These are phyloP conservation scores for Orbilia ellipsospora DNA, from an alignment of 2,329 filamentous ascomycete genomes.

Conservation along the genomic window DNA sequence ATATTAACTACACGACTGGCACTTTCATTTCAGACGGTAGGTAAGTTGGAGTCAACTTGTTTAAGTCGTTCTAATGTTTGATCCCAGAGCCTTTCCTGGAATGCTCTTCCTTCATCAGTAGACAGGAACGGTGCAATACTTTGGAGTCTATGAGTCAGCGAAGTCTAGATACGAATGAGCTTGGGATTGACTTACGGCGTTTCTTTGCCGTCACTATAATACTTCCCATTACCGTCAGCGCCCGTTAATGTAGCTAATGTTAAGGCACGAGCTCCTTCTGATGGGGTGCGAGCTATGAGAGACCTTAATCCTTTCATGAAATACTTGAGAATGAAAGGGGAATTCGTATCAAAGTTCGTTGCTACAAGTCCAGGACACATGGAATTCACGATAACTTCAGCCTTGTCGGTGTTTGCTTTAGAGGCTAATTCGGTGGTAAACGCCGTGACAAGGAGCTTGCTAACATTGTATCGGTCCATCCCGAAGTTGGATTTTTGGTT, in stretches of 20 bases:
- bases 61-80: slow-evolving; percentile 51
- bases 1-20: no score
- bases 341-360: slow-evolving; percentile 30
- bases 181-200: slow-evolving; percentile 56
- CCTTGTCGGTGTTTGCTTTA: slow-evolving; percentile 10
- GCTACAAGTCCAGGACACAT: slow-evolving; percentile 29
- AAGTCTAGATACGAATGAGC: not conserved
- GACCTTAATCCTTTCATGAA: slow-evolving; percentile 47
- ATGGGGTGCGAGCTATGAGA: slow-evolving; percentile 49
- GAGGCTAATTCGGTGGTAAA: slow-evolving; percentile 25
- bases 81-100: slow-evolving; percentile 58
- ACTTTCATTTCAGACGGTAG: not conserved
- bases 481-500: slow-evolving; percentile 5
- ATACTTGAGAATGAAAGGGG: slow-evolving; percentile 29
- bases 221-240: slow-evolving; percentile 57
- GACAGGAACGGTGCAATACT: slow-evolving; percentile 42
- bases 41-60: slow-evolving; percentile 10
- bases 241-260: slow-evolving; percentile 57
- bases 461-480: slow-evolving; percentile 23
- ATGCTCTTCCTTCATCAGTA: slow-evolving; percentile 52
- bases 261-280: slow-evolving; percentile 57
- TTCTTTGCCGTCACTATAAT: slow-evolving; percentile 56
- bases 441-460: slow-evolving; percentile 25
- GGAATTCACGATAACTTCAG: slow-evolving; percentile 14
- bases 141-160: not conserved